Evolutionary conservation across 345 rosid species (phyloP).

Genomic region (Populus euphratica): DNA sequence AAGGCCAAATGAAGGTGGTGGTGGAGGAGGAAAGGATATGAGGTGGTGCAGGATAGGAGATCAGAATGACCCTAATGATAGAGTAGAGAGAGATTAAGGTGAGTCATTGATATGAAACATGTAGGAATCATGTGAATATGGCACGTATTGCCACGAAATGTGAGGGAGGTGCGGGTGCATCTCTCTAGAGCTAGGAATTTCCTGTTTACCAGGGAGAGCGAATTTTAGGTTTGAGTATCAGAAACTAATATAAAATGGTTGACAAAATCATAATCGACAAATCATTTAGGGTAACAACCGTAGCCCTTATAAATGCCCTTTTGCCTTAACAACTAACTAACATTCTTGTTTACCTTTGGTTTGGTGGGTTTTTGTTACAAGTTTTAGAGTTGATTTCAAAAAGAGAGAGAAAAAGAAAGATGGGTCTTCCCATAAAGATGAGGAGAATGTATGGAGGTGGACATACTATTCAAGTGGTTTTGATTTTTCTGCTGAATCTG

Average conservation of each 20-base stretch:
- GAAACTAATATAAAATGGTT: conserved; percentile 43
- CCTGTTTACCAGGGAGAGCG: conserved; percentile 61
- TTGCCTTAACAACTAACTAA: no score
- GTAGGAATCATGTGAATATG: conserved; percentile 54
- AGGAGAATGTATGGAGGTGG: no score
- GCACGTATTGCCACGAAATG: conserved; percentile 87
- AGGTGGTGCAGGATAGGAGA: conserved; percentile 31
- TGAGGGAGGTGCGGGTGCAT: conserved; percentile 63
- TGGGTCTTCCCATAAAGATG: no score
- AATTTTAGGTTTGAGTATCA: conserved; percentile 68
- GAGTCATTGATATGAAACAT: conserved; percentile 60
- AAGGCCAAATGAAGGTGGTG: conserved; percentile 49
- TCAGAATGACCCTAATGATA: conserved; percentile 84
- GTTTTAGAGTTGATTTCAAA: no score
- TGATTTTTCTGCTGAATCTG: no score
- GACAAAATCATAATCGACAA: conserved; percentile 72
- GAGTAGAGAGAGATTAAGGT: conserved; percentile 74
- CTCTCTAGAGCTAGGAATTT: conserved; percentile 66
- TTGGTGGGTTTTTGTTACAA: no score
- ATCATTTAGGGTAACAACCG: conserved; percentile 41
- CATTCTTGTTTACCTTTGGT: no score
- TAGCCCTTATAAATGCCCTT: not conserved
- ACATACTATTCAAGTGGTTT: no score
- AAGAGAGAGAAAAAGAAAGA: no score
- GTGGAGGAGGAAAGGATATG: conserved; percentile 47